Evolutionary conservation across 768 basidiomycete species (phyloP).

Genomic region (Lactarius psammicola): DNA sequence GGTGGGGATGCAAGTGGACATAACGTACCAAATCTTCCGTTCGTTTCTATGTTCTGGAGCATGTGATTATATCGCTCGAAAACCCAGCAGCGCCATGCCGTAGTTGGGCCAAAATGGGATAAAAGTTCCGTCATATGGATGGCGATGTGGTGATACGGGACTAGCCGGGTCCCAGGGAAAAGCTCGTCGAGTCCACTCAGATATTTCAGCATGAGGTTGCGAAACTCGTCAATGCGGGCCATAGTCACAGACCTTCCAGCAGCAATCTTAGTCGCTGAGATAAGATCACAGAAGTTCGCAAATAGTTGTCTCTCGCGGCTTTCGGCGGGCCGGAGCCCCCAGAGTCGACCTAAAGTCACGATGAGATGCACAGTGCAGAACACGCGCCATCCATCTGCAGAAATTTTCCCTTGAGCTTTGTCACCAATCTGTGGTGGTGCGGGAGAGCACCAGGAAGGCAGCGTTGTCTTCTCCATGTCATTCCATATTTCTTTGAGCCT

Average conservation of each 20-base stretch:
- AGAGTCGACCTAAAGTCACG: not conserved
- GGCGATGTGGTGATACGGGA: conserved; percentile 40
- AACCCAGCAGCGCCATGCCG: conserved; percentile 39
- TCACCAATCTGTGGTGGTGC: conserved; percentile 27
- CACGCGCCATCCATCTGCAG: conserved; percentile 31
- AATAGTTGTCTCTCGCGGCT: not conserved
- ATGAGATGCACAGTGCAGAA: conserved; percentile 16
- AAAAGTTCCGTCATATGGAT: conserved; percentile 40
- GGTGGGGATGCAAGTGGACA: not conserved
- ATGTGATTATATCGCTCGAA: conserved; percentile 40
- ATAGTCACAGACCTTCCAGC: not conserved
- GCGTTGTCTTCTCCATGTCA: conserved; percentile 22
- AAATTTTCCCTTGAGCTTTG: conserved; percentile 30
- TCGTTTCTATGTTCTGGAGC: conserved; percentile 36
- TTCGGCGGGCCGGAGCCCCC: not conserved
- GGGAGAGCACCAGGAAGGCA: conserved; percentile 32
- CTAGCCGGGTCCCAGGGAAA: conserved; percentile 26
- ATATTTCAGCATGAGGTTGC: conserved; percentile 34
- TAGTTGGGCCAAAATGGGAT: conserved; percentile 38
- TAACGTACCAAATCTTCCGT: conserved; percentile 36
- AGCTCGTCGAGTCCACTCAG: conserved; percentile 34
- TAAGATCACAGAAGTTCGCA: not conserved
- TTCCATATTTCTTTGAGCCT: not conserved
- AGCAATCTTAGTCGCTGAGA: not conserved
- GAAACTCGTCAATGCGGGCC: not conserved